A percentile compares a stretch with the other conserved stretches of the same genome.
Conservation (phyloP, 371 early-diverging fungal species). For the Smittium culicis region DNA sequence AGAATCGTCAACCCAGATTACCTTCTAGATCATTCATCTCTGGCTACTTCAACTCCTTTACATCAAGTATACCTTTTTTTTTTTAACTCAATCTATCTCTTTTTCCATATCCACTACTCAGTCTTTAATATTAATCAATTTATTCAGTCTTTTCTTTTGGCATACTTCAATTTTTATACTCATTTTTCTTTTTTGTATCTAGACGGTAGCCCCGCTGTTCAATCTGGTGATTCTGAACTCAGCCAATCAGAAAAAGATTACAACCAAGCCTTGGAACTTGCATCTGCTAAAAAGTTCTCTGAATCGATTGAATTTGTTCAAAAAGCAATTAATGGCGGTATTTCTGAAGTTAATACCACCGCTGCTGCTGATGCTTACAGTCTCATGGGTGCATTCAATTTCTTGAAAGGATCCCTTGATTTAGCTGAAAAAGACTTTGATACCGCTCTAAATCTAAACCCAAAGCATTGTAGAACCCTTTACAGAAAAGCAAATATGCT, state of each 20-base stretch:
- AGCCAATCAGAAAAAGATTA: constrained; percentile 28
- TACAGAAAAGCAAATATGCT: constrained; percentile 79
- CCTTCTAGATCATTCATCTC: constrained; percentile 82
- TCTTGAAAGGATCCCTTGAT: constrained; percentile 69
- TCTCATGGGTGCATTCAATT: constrained; percentile 71
- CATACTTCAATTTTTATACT: background rate
- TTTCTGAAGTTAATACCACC: constrained; percentile 20
- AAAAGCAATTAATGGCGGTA: constrained; percentile 43
- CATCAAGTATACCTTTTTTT: constrained; percentile 26
- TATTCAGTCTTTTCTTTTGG: too few species aligned
- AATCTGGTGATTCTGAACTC: constrained; percentile 25
- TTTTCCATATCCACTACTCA: too few species aligned
- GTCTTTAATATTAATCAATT: too few species aligned
- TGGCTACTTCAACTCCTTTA: constrained; percentile 83
- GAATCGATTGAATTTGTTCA: constrained; percentile 51
- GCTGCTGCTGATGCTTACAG: constrained; percentile 55
- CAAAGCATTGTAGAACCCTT: constrained; percentile 62
- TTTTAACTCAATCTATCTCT: too few species aligned
- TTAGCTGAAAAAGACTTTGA: constrained; percentile 60
- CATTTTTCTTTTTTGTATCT: background rate
- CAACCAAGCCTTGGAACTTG: constrained; percentile 35
- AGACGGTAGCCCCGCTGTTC: constrained; percentile 31
- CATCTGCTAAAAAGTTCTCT: constrained; percentile 45
- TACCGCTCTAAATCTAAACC: constrained; percentile 61
- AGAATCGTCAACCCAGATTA: constrained; percentile 38